Evolutionary conservation across 1,284 basidiomycete species (phyloP).

Genomic region (Hymenochaete sp.): DNA sequence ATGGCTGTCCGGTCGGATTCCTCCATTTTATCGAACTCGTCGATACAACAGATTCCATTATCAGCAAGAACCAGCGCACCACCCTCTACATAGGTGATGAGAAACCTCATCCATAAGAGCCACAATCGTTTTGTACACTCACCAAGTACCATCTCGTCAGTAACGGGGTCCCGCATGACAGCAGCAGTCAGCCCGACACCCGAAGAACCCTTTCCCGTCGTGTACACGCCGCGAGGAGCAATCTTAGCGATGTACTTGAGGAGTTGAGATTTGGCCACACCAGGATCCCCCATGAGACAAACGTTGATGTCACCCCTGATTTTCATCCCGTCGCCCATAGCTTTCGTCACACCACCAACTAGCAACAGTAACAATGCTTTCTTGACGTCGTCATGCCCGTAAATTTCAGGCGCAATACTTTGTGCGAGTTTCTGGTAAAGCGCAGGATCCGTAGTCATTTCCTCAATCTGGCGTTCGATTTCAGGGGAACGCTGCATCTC

Average conservation of each 20-base stretch:
- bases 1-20: slow-evolving; percentile 96
- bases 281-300: slow-evolving; percentile 99
- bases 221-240: slow-evolving; percentile 95
- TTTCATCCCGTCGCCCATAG: slow-evolving; percentile 95
- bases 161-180: slow-evolving; percentile 98
- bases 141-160: slow-evolving; percentile 99
- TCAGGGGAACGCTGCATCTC: slow-evolving; percentile 90
- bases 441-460: slow-evolving; percentile 67
- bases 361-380: slow-evolving; percentile 92
- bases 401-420: slow-evolving; percentile 97
- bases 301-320: slow-evolving; percentile 98
- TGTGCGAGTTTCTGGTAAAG: slow-evolving; percentile 80
- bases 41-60: slow-evolving; percentile 99
- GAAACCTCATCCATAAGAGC: slow-evolving; percentile 14
- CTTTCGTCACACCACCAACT: slow-evolving; percentile 93
- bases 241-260: slow-evolving; percentile 99
- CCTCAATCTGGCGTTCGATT: slow-evolving; percentile 63
- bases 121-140: slow-evolving; percentile 26
- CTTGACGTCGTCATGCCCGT: slow-evolving; percentile 96
- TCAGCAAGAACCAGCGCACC: slow-evolving; percentile 97
- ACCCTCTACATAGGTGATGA: slow-evolving; percentile 59
- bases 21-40: slow-evolving; percentile 99
- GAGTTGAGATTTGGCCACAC: slow-evolving; percentile 97
- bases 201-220: slow-evolving; percentile 95
- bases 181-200: slow-evolving; percentile 98